Conservation (phyloP, 2,329 filamentous ascomycete genomes). For the Raffaelea arxii region DNA sequence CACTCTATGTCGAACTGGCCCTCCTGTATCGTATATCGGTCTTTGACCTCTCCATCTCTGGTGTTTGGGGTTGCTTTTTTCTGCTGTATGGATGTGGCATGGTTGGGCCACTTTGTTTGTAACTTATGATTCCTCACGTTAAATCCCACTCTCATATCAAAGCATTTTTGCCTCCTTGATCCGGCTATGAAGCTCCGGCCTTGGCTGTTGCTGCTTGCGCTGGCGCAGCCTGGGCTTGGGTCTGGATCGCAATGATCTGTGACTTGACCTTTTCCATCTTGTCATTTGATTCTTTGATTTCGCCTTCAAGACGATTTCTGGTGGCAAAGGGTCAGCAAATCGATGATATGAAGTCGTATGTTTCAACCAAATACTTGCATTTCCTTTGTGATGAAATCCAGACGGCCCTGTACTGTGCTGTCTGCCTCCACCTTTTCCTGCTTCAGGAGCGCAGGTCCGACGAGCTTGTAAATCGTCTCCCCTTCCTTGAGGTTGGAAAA, state of each 20-base stretch:
- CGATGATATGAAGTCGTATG: neutral
- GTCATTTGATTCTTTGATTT: constrained; percentile 45
- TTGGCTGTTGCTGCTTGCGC: constrained; percentile 13
- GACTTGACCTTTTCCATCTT: constrained; percentile 50
- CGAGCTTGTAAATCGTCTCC: constrained; percentile 90
- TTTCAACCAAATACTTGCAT: constrained; percentile 48
- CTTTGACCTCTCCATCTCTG: constrained; percentile 5
- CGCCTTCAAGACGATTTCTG: constrained; percentile 31
- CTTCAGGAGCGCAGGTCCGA: constrained; percentile 87
- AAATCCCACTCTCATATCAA: too few relatives aligned
- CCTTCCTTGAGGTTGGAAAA: constrained; percentile 70
- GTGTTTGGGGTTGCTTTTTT: too few relatives aligned
- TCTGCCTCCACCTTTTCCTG: constrained; percentile 88
- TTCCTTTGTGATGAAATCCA: constrained; percentile 90
- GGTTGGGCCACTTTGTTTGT: too few relatives aligned
- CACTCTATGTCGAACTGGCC: too few relatives aligned
- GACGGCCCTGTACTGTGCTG: constrained; percentile 77
- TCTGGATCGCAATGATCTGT: constrained; percentile 49
- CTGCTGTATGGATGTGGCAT: too few relatives aligned
- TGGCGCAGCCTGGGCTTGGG: constrained; percentile 31
- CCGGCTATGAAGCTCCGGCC: constrained; percentile 12
- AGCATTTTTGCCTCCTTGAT: too few relatives aligned
- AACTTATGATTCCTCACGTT: too few relatives aligned
- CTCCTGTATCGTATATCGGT: too few relatives aligned
- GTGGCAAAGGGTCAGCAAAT: neutral